Evolutionary conservation across 768 basidiomycete genomes (phyloP), one percentile per base, ranked within the genome.

Genomic region (Goffeauzyma gilvescens): DNA sequence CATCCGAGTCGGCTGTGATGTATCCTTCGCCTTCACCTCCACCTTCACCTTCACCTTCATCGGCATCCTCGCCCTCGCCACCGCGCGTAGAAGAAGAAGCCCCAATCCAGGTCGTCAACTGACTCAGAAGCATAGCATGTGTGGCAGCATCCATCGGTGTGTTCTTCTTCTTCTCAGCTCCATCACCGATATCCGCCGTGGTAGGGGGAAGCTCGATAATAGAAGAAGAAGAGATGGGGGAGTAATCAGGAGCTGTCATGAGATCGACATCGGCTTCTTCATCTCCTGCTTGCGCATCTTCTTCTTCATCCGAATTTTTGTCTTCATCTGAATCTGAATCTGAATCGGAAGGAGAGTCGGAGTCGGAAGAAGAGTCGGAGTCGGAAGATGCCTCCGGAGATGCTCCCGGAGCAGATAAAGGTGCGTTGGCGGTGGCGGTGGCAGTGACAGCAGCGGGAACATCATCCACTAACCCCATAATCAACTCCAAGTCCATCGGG

Each of bases 391-490:
- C 25, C 14, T 5, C 15, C n/a, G 21, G 20, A 10, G 32, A 30
- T 33, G 10, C 32, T 5, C 21, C 25, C 25, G 6, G 23, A 2
- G 14, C n/a, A 3, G 21, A 22, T 23, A 15, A 24, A 10, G 6
- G 7, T 13, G 41, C 18, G 6, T 42, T 21, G 17, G 9, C 13
- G 25, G 17, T 17, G 5, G 42, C 25, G 18, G 6, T 27, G 8
- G 7, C 13, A 17, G 13, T 14, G 12, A 25, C 14, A n/a, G 17
- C 25, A 6, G 8, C 9, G 9, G 3, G 54, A 36, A 54, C 43
- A 27, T 56, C 44, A 12, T 39, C 44, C 3, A 62, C 60, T 51
- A 62, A 53, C 41, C 59, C 54, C 50, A 59, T 59, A 41, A 62
- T 62, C 27, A 62, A 25, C 28, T 54, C 52, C 10, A 62, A 32